Evolutionary conservation across 768 basidiomycete genomes (phyloP).

Genomic region (Mycena galopus): DNA sequence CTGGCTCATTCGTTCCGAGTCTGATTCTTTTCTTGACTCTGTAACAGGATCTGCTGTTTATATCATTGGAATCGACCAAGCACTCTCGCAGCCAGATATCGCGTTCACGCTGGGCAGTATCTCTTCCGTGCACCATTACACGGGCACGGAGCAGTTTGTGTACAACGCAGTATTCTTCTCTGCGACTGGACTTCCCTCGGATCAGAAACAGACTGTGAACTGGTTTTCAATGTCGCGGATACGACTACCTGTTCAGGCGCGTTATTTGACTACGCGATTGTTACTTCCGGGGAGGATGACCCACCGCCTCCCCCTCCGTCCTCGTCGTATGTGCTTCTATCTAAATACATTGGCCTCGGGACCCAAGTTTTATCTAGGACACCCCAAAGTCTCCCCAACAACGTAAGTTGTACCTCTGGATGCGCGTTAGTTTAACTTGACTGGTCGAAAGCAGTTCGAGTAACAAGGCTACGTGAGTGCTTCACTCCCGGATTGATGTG

Average conservation of each 20-base stretch:
- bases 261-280: slow-evolving; percentile 32
- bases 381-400: not conserved
- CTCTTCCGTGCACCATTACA: slow-evolving; percentile 22
- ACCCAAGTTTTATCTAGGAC: not conserved
- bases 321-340: not conserved
- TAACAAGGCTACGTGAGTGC: not conserved
- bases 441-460: not conserved
- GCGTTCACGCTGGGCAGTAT: slow-evolving; percentile 23
- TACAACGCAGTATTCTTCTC: slow-evolving; percentile 25
- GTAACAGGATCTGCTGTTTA: slow-evolving; percentile 31
- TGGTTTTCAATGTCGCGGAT: slow-evolving; percentile 10
- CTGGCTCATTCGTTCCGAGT: not conserved
- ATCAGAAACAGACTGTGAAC: slow-evolving; percentile 17
- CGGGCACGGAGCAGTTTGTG: slow-evolving; percentile 16
- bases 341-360: not conserved
- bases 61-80: slow-evolving; percentile 31
- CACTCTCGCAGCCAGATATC: slow-evolving; percentile 6
- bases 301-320: not conserved
- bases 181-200: slow-evolving; percentile 17
- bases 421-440: not conserved
- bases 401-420: not conserved
- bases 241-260: slow-evolving; percentile 21
- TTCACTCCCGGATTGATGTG: not conserved
- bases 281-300: slow-evolving; percentile 14
- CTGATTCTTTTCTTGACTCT: not conserved